These are phyloP conservation scores for Oxyria digyna DNA, from an alignment of 148 eudicot species.

Conservation along the genomic window DNA sequence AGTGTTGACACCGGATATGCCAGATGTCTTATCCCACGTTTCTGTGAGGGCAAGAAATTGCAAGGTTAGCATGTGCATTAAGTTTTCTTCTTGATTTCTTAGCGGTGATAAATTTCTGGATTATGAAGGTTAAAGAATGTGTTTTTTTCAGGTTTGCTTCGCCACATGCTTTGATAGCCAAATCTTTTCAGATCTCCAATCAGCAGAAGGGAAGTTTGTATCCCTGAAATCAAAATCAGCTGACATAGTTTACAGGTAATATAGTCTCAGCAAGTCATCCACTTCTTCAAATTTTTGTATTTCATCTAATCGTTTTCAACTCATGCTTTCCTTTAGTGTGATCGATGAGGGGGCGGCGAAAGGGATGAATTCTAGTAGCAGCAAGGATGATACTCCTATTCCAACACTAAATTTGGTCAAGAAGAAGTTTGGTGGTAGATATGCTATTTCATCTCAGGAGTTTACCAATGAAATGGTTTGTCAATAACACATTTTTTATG, in stretches of 20 bases:
- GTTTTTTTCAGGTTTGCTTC: constrained; percentile 58
- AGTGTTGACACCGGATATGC: constrained; percentile 96
- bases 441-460: constrained; percentile 85
- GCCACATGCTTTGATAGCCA: constrained; percentile 91
- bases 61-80: constrained; percentile 38
- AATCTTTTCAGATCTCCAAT: constrained; percentile 60
- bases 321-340: constrained; percentile 29
- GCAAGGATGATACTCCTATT: constrained; percentile 24
- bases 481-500: neutral
- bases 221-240: constrained; percentile 71
- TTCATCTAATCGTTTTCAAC: neutral
- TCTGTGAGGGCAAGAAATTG: constrained; percentile 98
- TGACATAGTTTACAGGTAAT: constrained; percentile 67
- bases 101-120: neutral
- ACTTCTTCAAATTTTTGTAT: neutral
- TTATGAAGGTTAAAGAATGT: neutral
- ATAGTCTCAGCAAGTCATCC: neutral
- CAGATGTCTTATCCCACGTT: constrained; percentile 97
- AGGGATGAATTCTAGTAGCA: constrained; percentile 26
- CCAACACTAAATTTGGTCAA: constrained; percentile 55
- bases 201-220: constrained; percentile 68
- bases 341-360: constrained; percentile 42
- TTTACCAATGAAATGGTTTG: constrained; percentile 84
- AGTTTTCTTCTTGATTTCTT: neutral
- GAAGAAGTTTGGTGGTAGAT: constrained; percentile 76